Conservation (phyloP, 768 basidiomycete genomes). For the Coprinopsis strossmayeri region DNA sequence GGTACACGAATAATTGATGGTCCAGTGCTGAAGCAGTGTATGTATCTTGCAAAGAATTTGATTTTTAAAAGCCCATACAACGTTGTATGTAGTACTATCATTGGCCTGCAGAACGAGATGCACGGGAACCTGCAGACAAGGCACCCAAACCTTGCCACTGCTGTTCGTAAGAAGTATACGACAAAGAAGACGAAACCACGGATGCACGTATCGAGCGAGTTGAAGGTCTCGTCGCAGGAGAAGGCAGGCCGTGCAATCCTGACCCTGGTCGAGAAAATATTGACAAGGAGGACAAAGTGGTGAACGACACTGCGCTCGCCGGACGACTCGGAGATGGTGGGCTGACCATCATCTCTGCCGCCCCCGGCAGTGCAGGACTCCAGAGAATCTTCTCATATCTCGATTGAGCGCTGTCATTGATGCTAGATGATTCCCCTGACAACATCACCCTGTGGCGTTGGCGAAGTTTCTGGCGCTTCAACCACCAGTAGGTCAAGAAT, state of each 20-base stretch:
- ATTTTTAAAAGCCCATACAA: too few relatives aligned
- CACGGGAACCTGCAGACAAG: too few relatives aligned
- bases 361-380: not conserved
- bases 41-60: too few relatives aligned
- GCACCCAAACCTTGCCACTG: not conserved
- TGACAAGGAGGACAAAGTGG: not conserved
- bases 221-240: not conserved
- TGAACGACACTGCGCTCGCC: not conserved
- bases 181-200: not conserved
- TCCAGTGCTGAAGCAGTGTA: too few relatives aligned
- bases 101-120: too few relatives aligned
- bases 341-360: not conserved
- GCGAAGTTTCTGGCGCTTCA: too few relatives aligned
- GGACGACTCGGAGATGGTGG: not conserved
- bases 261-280: slow-evolving; percentile 1
- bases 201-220: not conserved
- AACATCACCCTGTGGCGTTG: too few relatives aligned
- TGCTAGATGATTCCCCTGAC: too few relatives aligned
- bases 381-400: not conserved
- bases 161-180: slow-evolving; percentile 2
- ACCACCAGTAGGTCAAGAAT: too few relatives aligned
- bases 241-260: not conserved
- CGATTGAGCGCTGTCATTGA: too few relatives aligned
- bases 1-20: too few relatives aligned
- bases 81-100: too few relatives aligned